These are phyloP conservation scores for Aurantiochytrium sp. DNA, from an alignment of 108 stramenopile species.

Conservation along the genomic window DNA sequence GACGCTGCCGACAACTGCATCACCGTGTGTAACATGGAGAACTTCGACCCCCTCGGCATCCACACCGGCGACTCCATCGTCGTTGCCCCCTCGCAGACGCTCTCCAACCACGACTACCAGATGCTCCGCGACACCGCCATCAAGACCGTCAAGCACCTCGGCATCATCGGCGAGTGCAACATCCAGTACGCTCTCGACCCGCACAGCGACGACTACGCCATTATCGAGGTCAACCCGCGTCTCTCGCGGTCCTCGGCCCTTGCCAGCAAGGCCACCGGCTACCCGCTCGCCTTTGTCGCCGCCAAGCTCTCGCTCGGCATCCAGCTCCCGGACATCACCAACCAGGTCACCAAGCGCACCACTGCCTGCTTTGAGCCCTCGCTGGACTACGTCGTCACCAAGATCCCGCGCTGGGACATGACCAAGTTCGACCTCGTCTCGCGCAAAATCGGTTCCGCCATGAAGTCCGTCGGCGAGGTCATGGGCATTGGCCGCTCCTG, in stretches of 20 bases:
- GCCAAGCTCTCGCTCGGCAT: constrained; percentile 89
- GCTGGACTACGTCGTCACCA: constrained; percentile 94
- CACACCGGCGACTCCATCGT: constrained; percentile 98
- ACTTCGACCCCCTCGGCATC: constrained; percentile 93
- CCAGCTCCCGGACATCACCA: constrained; percentile 82
- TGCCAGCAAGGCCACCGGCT: constrained; percentile 96
- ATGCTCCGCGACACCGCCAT: constrained; percentile 95
- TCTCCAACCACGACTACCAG: constrained; percentile 92
- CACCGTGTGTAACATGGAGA: constrained; percentile 99
- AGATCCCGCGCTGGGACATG: constrained; percentile 98
- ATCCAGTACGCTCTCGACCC: constrained; percentile 98
- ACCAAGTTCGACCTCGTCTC: constrained; percentile 84
- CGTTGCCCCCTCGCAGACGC: constrained; percentile 93
- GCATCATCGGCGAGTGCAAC: constrained; percentile 98
- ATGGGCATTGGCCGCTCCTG: constrained; percentile 96
- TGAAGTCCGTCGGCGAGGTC: constrained; percentile 97
- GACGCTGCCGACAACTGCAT: constrained; percentile 69
- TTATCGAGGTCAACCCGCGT: constrained; percentile 96
- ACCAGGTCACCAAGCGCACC: constrained; percentile 89
- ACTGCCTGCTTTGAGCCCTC: constrained; percentile 94
- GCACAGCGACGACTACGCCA: constrained; percentile 82
- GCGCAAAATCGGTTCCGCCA: constrained; percentile 86
- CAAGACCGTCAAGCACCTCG: constrained; percentile 90
- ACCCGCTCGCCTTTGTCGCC: constrained; percentile 96
- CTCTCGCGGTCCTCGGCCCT: constrained; percentile 94